Conservation (phyloP, 225 moss, liverwort and hornwort genomes). For the Straminergon stramineum region DNA sequence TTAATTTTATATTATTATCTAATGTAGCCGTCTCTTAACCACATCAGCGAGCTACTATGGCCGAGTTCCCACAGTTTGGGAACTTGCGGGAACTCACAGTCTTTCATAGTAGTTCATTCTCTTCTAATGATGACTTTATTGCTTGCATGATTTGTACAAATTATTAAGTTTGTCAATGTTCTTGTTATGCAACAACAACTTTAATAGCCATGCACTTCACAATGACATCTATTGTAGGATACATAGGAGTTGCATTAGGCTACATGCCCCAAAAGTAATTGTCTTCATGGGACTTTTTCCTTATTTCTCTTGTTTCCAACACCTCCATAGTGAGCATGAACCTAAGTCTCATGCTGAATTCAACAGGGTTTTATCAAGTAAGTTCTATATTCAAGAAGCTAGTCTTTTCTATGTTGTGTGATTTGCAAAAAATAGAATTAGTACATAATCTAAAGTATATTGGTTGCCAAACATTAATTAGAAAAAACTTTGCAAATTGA, state of each 20-base stretch:
- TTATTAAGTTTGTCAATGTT: neutral
- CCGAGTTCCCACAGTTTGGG: no score
- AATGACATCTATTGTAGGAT: constrained; percentile 54
- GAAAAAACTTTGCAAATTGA: neutral
- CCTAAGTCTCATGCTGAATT: constrained; percentile 76
- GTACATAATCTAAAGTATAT: neutral
- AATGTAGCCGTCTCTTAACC: no score
- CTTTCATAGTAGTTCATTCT: no score
- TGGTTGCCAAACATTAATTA: neutral
- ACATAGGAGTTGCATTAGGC: constrained; percentile 43
- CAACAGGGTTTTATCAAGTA: constrained; percentile 76
- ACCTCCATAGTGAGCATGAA: constrained; percentile 83
- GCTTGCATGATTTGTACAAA: no score
- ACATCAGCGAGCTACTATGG: no score
- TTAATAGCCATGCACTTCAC: constrained; percentile 63
- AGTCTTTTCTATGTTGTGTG: neutral
- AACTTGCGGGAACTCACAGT: no score
- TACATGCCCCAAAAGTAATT: constrained; percentile 42
- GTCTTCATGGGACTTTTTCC: constrained; percentile 48
- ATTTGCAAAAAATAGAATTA: neutral
- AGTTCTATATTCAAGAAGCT: neutral
- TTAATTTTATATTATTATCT: no score
- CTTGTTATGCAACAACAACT: constrained; percentile 44
- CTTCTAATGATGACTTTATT: neutral
- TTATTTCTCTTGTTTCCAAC: constrained; percentile 66